Evolutionary conservation across 495 filamentous ascomycete species (phyloP).

Genomic region (Aspergillus egyptiacus): DNA sequence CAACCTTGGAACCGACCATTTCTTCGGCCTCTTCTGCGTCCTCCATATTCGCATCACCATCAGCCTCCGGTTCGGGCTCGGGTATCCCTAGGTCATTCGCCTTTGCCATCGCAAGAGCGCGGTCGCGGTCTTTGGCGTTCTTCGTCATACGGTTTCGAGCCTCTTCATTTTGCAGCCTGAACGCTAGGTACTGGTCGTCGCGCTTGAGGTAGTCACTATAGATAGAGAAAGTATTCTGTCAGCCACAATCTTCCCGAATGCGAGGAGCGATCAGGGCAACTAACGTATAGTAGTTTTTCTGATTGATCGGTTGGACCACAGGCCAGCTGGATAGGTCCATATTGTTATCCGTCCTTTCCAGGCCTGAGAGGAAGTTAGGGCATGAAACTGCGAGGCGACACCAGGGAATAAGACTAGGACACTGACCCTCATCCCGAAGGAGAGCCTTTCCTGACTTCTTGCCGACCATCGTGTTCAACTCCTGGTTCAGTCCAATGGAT

Average conservation of each 20-base stretch:
- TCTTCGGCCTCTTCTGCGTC: constrained; percentile 55
- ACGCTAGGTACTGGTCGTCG: constrained; percentile 89
- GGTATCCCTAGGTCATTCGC: constrained; percentile 36
- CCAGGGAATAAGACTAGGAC: not conserved
- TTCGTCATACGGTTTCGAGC: constrained; percentile 70
- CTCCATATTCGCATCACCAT: constrained; percentile 59
- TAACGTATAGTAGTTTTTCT: constrained; percentile 99
- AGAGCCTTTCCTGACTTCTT: constrained; percentile 61
- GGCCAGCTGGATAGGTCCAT: constrained; percentile 95
- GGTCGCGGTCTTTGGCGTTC: constrained; percentile 78
- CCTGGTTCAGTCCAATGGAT: not conserved
- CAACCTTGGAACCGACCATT: constrained; percentile 77
- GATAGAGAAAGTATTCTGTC: not conserved
- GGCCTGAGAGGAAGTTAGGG: constrained; percentile 47
- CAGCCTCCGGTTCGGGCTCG: constrained; percentile 49
- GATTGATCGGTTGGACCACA: constrained; percentile 85
- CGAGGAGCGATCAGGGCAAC: constrained; percentile 27
- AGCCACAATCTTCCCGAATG: not conserved
- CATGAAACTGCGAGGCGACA: not conserved
- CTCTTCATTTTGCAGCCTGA: constrained; percentile 80
- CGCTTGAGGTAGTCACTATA: constrained; percentile 91
- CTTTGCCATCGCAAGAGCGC: constrained; percentile 67
- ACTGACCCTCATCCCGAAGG: constrained; percentile 56
- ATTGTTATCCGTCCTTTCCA: constrained; percentile 94
- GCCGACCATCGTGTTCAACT: constrained; percentile 48